Base-by-base conservation (phyloP, 345 rosid genomes). In the Moringa oleifera region DNA sequence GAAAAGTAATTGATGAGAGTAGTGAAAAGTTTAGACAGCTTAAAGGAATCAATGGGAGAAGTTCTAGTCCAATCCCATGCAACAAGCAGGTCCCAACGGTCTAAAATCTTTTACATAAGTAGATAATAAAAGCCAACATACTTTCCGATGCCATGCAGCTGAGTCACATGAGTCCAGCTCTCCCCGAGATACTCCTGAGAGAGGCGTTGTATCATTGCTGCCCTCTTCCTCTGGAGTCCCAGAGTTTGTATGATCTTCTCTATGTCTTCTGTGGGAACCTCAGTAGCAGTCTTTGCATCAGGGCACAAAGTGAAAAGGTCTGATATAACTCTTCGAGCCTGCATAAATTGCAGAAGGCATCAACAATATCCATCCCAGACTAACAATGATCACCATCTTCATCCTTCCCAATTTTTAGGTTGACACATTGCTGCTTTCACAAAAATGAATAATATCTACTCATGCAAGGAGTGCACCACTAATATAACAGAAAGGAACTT, bases 141-240 rank as follows among this genome's bases (percentile, higher is more conserved):
- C 96, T 84, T 86, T 77, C 93, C 93, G 65, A 91, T 64, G 51
- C 90, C 93, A 46, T 80, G 84, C 62, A 91, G 75, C 68, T 86
- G 83, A 66, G 97, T 88, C 53, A 88, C 93, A 76, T 91, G 75
- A 45, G 89, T 86, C 97, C 97, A 91, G 56, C 25, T 71, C 60
- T 83, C 85, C 56, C 58, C 68, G 18, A 91, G 74, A 80, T 91
- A 88, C 70, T 84, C 91, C 7, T n/a, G 37, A 17, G 96, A 91
- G 51, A 88, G 51, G 20, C 81, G 75, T 37, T 70, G 72, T 59
- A 90, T 82, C 87, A 71, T 77, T 18, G 47, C 56, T 20, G 94
- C 74, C 73, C 93, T 75, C 79, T 84, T 86, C 68, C 28, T 84
- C 17, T 81, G 84, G 46, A 85, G 31, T 41, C 95, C 89, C 49